A percentile compares a stretch with the other conserved stretches of the same genome.
Evolutionary conservation across 352 stramenopile genomes (phyloP).

Genomic region (Pythium pyrilobum): DNA sequence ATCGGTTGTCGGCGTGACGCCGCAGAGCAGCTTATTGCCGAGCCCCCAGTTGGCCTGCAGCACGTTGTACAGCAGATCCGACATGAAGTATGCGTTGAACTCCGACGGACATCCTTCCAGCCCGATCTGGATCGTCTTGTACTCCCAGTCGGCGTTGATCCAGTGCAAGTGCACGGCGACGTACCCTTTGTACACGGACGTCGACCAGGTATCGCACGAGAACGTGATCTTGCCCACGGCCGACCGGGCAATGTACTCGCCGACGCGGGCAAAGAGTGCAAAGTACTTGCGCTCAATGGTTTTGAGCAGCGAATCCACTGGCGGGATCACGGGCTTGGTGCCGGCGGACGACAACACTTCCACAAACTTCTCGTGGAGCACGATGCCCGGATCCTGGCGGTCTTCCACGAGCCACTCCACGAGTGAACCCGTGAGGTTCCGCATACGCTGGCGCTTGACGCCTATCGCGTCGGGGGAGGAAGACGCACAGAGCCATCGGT

Average conservation of each 20-base stretch:
- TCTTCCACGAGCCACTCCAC: slow-evolving; percentile 79
- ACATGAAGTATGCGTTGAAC: slow-evolving; percentile 74
- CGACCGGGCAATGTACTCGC: slow-evolving; percentile 71
- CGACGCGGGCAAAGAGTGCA: slow-evolving; percentile 56
- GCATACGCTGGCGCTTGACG: slow-evolving; percentile 59
- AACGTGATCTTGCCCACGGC: slow-evolving; percentile 67
- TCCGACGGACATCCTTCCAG: slow-evolving; percentile 63
- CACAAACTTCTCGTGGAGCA: slow-evolving; percentile 67
- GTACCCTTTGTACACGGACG: slow-evolving; percentile 62
- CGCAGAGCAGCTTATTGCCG: slow-evolving; percentile 64
- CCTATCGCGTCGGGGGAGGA: slow-evolving; percentile 26
- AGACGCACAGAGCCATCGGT: too few species aligned
- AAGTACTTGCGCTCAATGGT: slow-evolving; percentile 75
- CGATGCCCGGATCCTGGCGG: slow-evolving; percentile 52
- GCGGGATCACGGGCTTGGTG: slow-evolving; percentile 42
- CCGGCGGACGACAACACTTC: slow-evolving; percentile 48
- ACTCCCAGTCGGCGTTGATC: slow-evolving; percentile 85
- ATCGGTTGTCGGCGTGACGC: slow-evolving; percentile 54
- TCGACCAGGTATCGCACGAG: slow-evolving; percentile 76
- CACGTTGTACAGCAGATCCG: slow-evolving; percentile 74
- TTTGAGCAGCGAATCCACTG: slow-evolving; percentile 53
- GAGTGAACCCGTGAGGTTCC: slow-evolving; percentile 51
- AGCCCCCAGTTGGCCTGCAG: slow-evolving; percentile 76
- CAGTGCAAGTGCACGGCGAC: slow-evolving; percentile 74
- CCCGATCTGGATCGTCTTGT: slow-evolving; percentile 74